phyloP scores from a whole-genome alignment of 2,329 filamentous ascomycete species.

The Mariannaea elegans region DNA sequence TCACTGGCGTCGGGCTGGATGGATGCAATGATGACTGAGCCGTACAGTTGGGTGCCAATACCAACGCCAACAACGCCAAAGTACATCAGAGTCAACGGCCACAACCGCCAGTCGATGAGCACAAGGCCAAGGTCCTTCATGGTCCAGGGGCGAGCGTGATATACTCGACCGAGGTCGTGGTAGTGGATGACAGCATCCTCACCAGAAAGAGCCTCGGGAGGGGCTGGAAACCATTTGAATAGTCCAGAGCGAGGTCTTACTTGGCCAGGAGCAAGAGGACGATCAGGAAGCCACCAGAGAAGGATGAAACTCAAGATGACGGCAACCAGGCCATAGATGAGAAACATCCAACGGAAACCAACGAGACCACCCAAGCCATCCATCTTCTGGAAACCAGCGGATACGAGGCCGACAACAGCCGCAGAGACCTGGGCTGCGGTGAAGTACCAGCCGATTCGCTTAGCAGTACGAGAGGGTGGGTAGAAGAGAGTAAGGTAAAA shows the following conservation, averaged over 20 bases:
- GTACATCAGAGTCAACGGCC: conserved; percentile 90
- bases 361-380: conserved; percentile 79
- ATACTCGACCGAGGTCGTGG: conserved; percentile 81
- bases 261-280: conserved; percentile 79
- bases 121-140: conserved; percentile 75
- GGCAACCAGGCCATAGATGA: conserved; percentile 82
- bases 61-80: conserved; percentile 94
- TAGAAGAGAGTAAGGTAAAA: conserved; percentile 95
- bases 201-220: conserved; percentile 76
- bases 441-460: conserved; percentile 89
- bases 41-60: conserved; percentile 89
- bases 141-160: conserved; percentile 78
- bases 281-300: conserved; percentile 91
- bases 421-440: conserved; percentile 90
- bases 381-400: conserved; percentile 92
- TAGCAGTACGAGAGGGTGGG: conserved; percentile 84
- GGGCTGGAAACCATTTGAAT: conserved; percentile 72
- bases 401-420: conserved; percentile 87
- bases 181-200: conserved; percentile 86
- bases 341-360: conserved; percentile 93
- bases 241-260: conserved; percentile 58
- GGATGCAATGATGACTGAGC: conserved; percentile 82
- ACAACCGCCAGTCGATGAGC: conserved; percentile 85
- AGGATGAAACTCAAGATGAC: conserved; percentile 76
- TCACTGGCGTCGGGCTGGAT: conserved; percentile 79